Evolutionary conservation across 148 eudicot genomes (phyloP).

Genomic region (Oxyria digyna): DNA sequence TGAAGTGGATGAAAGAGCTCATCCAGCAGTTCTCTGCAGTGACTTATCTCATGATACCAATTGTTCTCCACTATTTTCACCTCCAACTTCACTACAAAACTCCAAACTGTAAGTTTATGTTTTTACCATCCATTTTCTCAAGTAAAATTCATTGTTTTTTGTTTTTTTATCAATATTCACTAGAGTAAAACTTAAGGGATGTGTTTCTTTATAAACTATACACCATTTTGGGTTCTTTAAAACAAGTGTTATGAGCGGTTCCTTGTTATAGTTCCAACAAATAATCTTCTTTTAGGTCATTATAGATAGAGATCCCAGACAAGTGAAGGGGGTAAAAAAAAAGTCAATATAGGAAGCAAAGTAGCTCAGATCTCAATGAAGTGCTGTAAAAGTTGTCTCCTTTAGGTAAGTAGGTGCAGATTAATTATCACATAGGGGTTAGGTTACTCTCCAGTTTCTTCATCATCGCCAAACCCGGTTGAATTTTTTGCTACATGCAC

Average conservation of each 20-base stretch:
- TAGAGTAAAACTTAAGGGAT: no score
- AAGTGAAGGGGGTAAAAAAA: conserved; percentile 7
- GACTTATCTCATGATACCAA: conserved; percentile 28
- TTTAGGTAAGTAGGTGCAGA: neutral
- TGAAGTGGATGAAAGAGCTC: neutral
- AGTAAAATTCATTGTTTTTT: neutral
- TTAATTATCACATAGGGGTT: neutral
- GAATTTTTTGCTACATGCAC: neutral
- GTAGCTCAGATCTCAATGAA: conserved; percentile 30
- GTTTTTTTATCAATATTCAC: no score
- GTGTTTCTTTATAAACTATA: no score
- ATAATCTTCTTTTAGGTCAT: neutral
- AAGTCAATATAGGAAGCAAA: conserved; percentile 25
- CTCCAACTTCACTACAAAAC: conserved; percentile 18
- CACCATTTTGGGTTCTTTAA: neutral
- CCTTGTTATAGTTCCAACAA: conserved; percentile 1
- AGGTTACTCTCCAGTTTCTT: neutral
- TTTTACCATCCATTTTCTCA: neutral
- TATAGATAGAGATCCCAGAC: neutral
- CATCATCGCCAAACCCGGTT: conserved; percentile 3
- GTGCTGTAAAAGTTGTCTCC: neutral
- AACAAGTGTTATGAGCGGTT: neutral
- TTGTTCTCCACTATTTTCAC: conserved; percentile 10
- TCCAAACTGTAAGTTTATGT: conserved; percentile 14
- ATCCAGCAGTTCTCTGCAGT: conserved; percentile 8